Base-by-base conservation (phyloP, 2,329 filamentous ascomycete genomes). In the Penicillium sp. region DNA sequence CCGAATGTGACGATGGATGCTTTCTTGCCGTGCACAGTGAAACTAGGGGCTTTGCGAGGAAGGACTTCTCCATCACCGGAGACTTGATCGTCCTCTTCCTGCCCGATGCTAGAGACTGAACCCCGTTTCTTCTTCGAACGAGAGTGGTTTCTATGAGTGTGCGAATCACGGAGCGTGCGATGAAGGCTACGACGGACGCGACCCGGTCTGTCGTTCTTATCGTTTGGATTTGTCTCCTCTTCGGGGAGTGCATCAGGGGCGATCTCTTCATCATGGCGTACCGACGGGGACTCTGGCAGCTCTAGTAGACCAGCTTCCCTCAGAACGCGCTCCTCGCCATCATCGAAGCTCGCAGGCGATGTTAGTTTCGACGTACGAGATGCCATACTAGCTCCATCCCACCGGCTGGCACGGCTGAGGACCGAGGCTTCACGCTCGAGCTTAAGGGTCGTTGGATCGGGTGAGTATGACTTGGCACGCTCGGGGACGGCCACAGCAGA, bases 11-110 rank as follows among this genome's bases (percentile, higher is more conserved):
- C 90, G 53, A 99, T 90, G 1, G 91, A 96, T 3, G 94, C 94
- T 74, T 99, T 97, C 78, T 97, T 99, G 58, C 94, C 93, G 68
- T 99, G 94, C 4, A 99, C 87, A 4, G 94, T 96, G 72, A 99
- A 99, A 66, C 90, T 96, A 5, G 91, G 91, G 12, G 89, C 85
- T 12, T 88, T 88, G 45, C 94, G 86, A 7, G 88, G 80, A 12
- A 99, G 80, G 11, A 88, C 86, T 63, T 90, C 88, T 36, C 69
- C 88, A 78, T 75, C 82, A 66, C 57, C 55, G n/a, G 63, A 56
- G 17, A 60, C 72, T 68, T 67, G 72, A 46, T 67, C 77, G 17
- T 84, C 83, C 33, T 84, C 83, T 11, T 74, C 75, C 41, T 80
- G 75, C 16, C 79, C 78, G 45, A 80, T 73, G 38, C 83, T 88